A percentile compares a stretch with the other conserved stretches of the same genome.
Conservation (phyloP, 768 basidiomycete species). For the Boletus barrowsii region DNA sequence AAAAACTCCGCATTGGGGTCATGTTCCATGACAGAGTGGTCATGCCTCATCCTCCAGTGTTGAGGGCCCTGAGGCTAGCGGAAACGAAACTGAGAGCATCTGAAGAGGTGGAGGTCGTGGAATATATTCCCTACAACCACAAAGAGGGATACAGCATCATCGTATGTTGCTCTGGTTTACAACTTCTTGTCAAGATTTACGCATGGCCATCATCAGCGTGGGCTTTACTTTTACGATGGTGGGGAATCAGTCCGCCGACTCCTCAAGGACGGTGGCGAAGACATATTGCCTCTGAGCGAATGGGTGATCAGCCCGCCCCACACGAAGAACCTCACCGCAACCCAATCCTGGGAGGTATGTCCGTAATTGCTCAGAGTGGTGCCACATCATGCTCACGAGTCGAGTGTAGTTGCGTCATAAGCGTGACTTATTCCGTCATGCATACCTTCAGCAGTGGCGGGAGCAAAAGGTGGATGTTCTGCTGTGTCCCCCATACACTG, state of each 20-base stretch:
- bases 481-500: slow-evolving; percentile 36
- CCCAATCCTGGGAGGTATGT: slow-evolving; percentile 31
- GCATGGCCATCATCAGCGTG: slow-evolving; percentile 20
- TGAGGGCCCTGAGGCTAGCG: slow-evolving; percentile 37
- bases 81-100: slow-evolving; percentile 36
- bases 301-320: slow-evolving; percentile 33
- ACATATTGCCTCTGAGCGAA: slow-evolving; percentile 33
- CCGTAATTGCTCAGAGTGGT: background rate
- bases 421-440: slow-evolving; percentile 34
- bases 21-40: slow-evolving; percentile 37
- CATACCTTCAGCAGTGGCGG: slow-evolving; percentile 38
- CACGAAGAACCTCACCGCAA: slow-evolving; percentile 23
- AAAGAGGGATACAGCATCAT: slow-evolving; percentile 33
- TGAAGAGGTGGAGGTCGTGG: slow-evolving; percentile 34
- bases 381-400: background rate
- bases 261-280: slow-evolving; percentile 31
- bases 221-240: slow-evolving; percentile 40
- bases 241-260: slow-evolving; percentile 26
- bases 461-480: slow-evolving; percentile 39
- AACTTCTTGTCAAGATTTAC: background rate
- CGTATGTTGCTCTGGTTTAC: slow-evolving; percentile 10
- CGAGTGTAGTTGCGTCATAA: slow-evolving; percentile 23
- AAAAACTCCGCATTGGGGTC: slow-evolving; percentile 28
- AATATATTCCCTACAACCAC: slow-evolving; percentile 37
- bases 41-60: slow-evolving; percentile 40